Conservation (phyloP, 306 rosid species). For the Citrullus mucosospermus region DNA sequence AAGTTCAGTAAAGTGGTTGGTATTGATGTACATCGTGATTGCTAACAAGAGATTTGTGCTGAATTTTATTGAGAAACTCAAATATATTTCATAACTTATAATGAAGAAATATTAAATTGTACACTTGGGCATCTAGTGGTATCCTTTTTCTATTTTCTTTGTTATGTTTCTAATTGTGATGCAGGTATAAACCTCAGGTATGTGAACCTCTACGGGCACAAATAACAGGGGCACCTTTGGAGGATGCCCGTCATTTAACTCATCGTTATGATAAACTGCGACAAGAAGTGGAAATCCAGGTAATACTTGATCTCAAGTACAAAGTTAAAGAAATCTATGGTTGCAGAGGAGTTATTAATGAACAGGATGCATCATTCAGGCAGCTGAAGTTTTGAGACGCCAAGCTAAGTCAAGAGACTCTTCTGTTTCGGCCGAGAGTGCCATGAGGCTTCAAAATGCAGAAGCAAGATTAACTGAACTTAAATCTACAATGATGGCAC, state of each 20-base stretch:
- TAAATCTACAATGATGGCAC: constrained; percentile 66
- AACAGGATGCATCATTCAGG: constrained; percentile 40
- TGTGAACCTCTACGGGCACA: constrained; percentile 75
- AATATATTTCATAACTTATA: not conserved
- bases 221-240: constrained; percentile 87
- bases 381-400: constrained; percentile 86
- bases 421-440: constrained; percentile 63
- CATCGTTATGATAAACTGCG: constrained; percentile 70
- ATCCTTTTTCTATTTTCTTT: constrained; percentile 9
- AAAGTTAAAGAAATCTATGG: not conserved
- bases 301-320: constrained; percentile 18
- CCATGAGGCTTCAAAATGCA: constrained; percentile 66
- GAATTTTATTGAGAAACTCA: not conserved
- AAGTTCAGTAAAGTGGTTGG: not conserved
- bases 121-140: constrained; percentile 7
- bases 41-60: not conserved
- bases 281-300: constrained; percentile 86
- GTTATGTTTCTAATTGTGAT: constrained; percentile 34
- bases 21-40: not conserved
- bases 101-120: not conserved
- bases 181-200: constrained; percentile 57
- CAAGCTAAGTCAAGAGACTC: constrained; percentile 60
- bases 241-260: constrained; percentile 91
- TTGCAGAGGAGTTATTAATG: constrained; percentile 13
- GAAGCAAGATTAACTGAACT: constrained; percentile 70